Conservation (phyloP, 371 early-diverging fungal species). For the Circinella minor region DNA sequence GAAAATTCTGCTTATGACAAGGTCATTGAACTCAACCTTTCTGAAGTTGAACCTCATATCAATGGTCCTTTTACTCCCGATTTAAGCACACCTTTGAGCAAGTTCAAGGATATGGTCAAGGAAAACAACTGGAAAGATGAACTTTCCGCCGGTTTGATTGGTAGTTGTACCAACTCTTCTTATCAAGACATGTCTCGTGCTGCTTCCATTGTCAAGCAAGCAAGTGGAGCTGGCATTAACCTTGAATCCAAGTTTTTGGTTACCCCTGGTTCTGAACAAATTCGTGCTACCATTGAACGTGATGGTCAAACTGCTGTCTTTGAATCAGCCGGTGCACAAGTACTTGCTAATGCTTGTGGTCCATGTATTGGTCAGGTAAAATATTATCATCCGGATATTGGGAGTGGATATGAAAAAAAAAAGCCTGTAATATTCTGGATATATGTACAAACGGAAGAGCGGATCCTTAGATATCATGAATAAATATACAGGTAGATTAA, state of each 20-base stretch:
- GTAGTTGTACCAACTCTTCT: slow-evolving; percentile 95
- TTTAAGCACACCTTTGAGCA: slow-evolving; percentile 85
- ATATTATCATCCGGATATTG: too few species aligned
- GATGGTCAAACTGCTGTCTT: slow-evolving; percentile 90
- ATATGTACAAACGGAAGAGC: too few species aligned
- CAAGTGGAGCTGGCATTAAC: slow-evolving; percentile 78
- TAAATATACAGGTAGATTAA: too few species aligned
- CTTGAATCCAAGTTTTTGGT: slow-evolving; percentile 86
- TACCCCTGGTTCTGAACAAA: slow-evolving; percentile 97
- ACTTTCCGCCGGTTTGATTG: slow-evolving; percentile 89
- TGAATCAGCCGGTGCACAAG: slow-evolving; percentile 82
- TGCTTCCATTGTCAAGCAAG: slow-evolving; percentile 86
- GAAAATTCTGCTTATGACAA: slow-evolving; percentile 77
- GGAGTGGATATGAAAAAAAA: too few species aligned
- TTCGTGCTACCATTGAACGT: slow-evolving; percentile 94
- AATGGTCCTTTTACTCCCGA: slow-evolving; percentile 98
- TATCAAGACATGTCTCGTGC: slow-evolving; percentile 97
- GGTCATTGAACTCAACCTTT: slow-evolving; percentile 90
- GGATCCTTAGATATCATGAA: too few species aligned
- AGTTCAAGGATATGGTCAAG: slow-evolving; percentile 76
- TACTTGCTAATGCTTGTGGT: slow-evolving; percentile 90
- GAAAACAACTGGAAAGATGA: slow-evolving; percentile 90
- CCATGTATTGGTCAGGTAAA: slow-evolving; percentile 87
- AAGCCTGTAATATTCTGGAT: too few species aligned
- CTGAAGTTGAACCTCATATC: slow-evolving; percentile 90